Base-by-base conservation (phyloP, 1,284 basidiomycete genomes). In the Tremellales sp. region DNA sequence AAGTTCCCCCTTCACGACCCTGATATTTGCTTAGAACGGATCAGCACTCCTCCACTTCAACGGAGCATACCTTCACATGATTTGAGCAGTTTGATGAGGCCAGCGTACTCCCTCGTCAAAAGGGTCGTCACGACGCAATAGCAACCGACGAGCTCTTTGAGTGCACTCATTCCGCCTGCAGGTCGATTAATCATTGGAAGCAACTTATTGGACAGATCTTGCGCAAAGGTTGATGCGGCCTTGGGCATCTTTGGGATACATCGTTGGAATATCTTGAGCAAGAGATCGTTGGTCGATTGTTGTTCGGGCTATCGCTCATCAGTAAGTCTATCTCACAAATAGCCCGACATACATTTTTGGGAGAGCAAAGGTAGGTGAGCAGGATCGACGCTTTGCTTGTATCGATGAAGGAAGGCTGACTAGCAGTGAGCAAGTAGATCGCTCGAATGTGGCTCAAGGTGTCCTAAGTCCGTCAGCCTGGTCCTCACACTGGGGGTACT, bases 91-190 rank as follows among this genome's bases (percentile, higher is more conserved):
- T 81, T 83, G 18, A 89, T 79, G 13, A 97, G 76, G 21, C 83
- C 79, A 12, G 73, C 72, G 60, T 84, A 94, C 58, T 95, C 88
- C 56, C 88, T 84, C 0, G 95, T 97, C 25, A 97, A 78, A 59
- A 87, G 74, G 42, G 83, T 82, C 1, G 94, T 84, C 3, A 88
- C 85, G 0, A 81, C 79, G 66, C 92, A 94, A 73, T 93, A 84
- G 60, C 93, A 97, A 0, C 87, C 87, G 10, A 98, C 85, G 7
- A 84, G 82, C 70, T 95, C 92, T 72, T 93, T 88, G 28, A 95
- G 71, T 24, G 84, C 82, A 84, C 91, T 53, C n/a, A 85, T 70
- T 28, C 85, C 82, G 16, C 85, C 81, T 3, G 78, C 71, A 28
- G 80, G 90, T 60, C 86, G 89, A 59, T 87, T 78, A 29, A 95